Evolutionary conservation across 2,329 filamentous ascomycete genomes (phyloP).

Genomic region (Moelleriella libera): DNA sequence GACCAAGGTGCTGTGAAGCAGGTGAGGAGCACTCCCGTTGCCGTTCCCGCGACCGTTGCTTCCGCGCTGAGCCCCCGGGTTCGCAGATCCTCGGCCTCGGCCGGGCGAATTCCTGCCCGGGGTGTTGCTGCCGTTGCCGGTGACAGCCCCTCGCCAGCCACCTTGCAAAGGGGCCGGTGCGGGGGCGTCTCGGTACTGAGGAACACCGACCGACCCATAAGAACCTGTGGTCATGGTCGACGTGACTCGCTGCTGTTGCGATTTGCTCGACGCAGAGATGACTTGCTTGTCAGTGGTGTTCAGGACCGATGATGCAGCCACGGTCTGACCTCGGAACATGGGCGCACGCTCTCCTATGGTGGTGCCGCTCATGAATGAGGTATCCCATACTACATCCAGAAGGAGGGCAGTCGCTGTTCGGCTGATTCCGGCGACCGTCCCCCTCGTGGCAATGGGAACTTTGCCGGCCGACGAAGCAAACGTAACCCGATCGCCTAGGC

Average conservation of each 20-base stretch:
- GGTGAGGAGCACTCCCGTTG: constrained; percentile 16
- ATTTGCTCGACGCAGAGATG: constrained; percentile 45
- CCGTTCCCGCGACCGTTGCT: constrained; percentile 6
- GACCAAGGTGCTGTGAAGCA: constrained; percentile 38
- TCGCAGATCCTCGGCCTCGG: constrained; percentile 24
- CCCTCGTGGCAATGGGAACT: constrained; percentile 80
- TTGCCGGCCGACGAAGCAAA: constrained; percentile 89
- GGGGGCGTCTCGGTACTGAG: constrained; percentile 46
- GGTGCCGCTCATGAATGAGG: constrained; percentile 93
- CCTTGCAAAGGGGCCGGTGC: constrained; percentile 40
- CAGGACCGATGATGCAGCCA: constrained; percentile 73
- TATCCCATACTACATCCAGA: constrained; percentile 86
- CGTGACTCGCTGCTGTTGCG: constrained; percentile 34
- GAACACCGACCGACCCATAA: constrained; percentile 42
- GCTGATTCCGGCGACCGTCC: constrained; percentile 91
- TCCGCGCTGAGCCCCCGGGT: constrained; percentile 21
- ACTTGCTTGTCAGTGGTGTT: constrained; percentile 78
- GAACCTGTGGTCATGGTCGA: constrained; percentile 36
- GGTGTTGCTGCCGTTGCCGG: constrained; percentile 24
- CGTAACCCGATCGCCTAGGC: constrained; percentile 77
- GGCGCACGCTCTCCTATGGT: constrained; percentile 82
- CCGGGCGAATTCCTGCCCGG: constrained; percentile 18
- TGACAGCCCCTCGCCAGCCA: constrained; percentile 42
- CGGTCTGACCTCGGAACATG: constrained; percentile 86
- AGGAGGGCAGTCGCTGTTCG: constrained; percentile 70